These are phyloP conservation scores for Suillus tomentosus DNA, from an alignment of 768 basidiomycete genomes.

Conservation along the genomic window DNA sequence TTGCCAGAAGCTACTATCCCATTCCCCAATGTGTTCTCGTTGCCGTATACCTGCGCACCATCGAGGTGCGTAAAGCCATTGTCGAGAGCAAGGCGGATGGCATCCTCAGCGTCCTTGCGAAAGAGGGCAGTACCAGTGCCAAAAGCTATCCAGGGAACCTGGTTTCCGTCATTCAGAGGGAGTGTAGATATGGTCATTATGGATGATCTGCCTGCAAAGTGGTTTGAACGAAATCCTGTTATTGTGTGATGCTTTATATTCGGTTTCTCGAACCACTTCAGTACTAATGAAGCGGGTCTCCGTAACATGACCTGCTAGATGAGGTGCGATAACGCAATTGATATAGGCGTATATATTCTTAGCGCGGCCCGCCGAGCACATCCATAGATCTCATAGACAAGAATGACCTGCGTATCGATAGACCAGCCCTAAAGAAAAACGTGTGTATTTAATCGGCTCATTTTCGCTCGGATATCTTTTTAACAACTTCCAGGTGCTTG, in stretches of 20 bases:
- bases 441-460: slow-evolving; percentile 10
- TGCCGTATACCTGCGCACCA: slow-evolving; percentile 60
- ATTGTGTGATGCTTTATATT: slow-evolving; percentile 15
- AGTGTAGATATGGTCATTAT: slow-evolving; percentile 35
- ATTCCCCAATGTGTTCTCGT: slow-evolving; percentile 54
- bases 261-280: slow-evolving; percentile 3
- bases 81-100: slow-evolving; percentile 51
- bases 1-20: slow-evolving; percentile 54
- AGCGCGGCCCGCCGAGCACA: background rate
- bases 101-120: slow-evolving; percentile 41
- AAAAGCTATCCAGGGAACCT: slow-evolving; percentile 59
- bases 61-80: slow-evolving; percentile 63
- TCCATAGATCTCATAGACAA: background rate
- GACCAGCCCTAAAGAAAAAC: slow-evolving; percentile 49
- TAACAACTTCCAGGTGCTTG: slow-evolving; percentile 60
- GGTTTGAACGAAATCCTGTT: slow-evolving; percentile 1
- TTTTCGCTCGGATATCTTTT: slow-evolving; percentile 48
- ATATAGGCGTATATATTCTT: background rate
- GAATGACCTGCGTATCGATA: no score
- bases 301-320: slow-evolving; percentile 13
- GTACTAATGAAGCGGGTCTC: slow-evolving; percentile 18
- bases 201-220: slow-evolving; percentile 15
- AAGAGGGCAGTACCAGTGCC: slow-evolving; percentile 63
- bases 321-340: background rate
- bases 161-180: slow-evolving; percentile 55